Evolutionary conservation across 371 early-diverging fungal genomes (phyloP).

Genomic region (Blakeslea trispora): DNA sequence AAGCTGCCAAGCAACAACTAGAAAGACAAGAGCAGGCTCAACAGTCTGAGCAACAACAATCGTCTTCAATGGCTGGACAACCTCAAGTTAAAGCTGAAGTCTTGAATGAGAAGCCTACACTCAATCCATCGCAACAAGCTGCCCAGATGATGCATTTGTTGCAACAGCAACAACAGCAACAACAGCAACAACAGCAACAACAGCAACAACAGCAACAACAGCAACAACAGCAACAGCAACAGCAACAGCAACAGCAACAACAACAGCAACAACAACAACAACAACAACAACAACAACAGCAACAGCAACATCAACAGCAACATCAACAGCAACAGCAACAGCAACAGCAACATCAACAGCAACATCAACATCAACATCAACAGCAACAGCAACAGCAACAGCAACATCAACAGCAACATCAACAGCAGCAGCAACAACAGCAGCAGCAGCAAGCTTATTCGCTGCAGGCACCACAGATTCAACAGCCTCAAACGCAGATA

Average conservation of each 20-base stretch:
- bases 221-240: slow-evolving; percentile 6
- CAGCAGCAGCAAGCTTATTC: no score
- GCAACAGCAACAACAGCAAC: slow-evolving; percentile 17
- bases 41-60: neutral
- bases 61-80: neutral
- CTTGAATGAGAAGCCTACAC: slow-evolving; percentile 6
- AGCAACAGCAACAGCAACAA: slow-evolving; percentile 37
- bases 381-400: slow-evolving; percentile 2
- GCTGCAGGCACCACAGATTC: no score
- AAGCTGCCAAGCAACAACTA: slow-evolving; percentile 26
- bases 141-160: slow-evolving; percentile 27
- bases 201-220: slow-evolving; percentile 8
- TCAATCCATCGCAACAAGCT: slow-evolving; percentile 15
- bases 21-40: slow-evolving; percentile 4
- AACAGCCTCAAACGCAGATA: neutral
- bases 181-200: slow-evolving; percentile 10
- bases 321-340: slow-evolving; percentile 7
- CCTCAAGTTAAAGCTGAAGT: neutral
- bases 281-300: slow-evolving; percentile 10
- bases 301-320: slow-evolving; percentile 14
- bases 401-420: neutral
- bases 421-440: neutral
- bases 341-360: slow-evolving; percentile 8
- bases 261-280: slow-evolving; percentile 28
- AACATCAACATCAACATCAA: slow-evolving; percentile 14